phyloP scores from a whole-genome alignment of 352 stramenopile species.

The Hyaloperonospora brassicae region DNA sequence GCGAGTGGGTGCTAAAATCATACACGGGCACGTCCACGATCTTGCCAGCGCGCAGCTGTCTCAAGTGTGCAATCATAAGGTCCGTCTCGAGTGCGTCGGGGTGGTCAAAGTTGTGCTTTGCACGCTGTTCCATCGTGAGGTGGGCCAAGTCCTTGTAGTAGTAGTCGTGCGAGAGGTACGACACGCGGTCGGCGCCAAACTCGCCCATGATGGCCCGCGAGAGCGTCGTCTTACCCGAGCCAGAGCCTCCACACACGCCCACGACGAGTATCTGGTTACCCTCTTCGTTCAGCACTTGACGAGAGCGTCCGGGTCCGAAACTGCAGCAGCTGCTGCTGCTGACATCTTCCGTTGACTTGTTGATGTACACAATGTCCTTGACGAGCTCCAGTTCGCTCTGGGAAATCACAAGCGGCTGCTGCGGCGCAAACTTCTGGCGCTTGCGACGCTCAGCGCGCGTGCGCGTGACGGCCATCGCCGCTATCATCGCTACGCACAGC shows the following conservation, averaged over 20 bases:
- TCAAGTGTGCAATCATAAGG: constrained; percentile 89
- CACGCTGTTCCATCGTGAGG: constrained; percentile 81
- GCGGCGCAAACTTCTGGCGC: constrained; percentile 32
- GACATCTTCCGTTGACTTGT: constrained; percentile 41
- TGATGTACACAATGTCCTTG: constrained; percentile 81
- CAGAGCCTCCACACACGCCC: constrained; percentile 87
- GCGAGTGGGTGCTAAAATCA: constrained; percentile 92
- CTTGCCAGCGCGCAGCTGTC: constrained; percentile 78
- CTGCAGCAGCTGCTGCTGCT: constrained; percentile 12
- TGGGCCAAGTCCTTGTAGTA: constrained; percentile 94
- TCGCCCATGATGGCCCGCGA: constrained; percentile 84
- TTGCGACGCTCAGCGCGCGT: constrained; percentile 37
- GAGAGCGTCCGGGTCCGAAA: constrained; percentile 39
- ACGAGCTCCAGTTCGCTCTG: constrained; percentile 68
- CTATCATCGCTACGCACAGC: constrained; percentile 39
- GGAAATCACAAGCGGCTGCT: constrained; percentile 40
- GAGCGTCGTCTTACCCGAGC: constrained; percentile 89
- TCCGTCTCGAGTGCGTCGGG: constrained; percentile 94
- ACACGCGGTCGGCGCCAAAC: constrained; percentile 85
- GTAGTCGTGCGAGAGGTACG: constrained; percentile 93
- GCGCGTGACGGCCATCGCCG: constrained; percentile 39
- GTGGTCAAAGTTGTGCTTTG: constrained; percentile 95
- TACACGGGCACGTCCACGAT: constrained; percentile 90
- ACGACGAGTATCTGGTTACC: constrained; percentile 82
- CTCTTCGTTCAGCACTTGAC: constrained; percentile 37